Evolutionary conservation across 148 eudicot genomes (phyloP), one percentile per base, ranked within the genome.

Genomic region (Persicaria maculosa): DNA sequence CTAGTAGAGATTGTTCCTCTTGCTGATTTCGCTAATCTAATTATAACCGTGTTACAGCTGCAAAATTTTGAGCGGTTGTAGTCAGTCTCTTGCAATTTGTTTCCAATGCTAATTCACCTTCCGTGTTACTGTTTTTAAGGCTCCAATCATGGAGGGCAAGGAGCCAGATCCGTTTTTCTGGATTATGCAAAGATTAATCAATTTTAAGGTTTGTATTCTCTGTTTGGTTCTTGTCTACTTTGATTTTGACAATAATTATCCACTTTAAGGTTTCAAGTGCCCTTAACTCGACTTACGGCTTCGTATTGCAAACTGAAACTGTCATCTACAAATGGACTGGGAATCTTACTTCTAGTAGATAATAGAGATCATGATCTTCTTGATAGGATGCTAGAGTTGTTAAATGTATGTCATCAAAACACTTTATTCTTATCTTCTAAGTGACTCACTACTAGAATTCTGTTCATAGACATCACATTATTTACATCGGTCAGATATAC

Each of bases 271-370:
- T 79, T 76, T 76, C 86, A 57, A 75, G 77, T 45, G 84, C 91
- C 70, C 77, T 88, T 43, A 88, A 86, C 81, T 84, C 91, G 11
- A 80, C 87, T n/a, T 79, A 84, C 78, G 82, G 87, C 77, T 88
- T 82, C 76, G 82, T 88, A 53, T 25, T 88, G 68, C 87, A 84
- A 80, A 81, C 84, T 72, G 80, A 68, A 75, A 58, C 77, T 72
- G 77, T 80, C 72, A 74, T 79, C 50, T 88, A 83, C 72, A 82
- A 83, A 54, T 88, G 91, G 89, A 58, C 77, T 48, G 91, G 91
- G 57, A 85, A 45, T 74, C 77, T 82, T 44, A 75, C 91, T 50
- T 75, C 86, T 45, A 76, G 82, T 8, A 81, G 80, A 40, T 0
- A 22, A 22, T 22, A 22, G 25, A 22, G 86, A 81, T 79, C 85